Percentiles rank a stretch among this genome's conserved stretches.
Evolutionary conservation across 2,329 filamentous ascomycete species (phyloP).

Genomic region (Alternaria panax): DNA sequence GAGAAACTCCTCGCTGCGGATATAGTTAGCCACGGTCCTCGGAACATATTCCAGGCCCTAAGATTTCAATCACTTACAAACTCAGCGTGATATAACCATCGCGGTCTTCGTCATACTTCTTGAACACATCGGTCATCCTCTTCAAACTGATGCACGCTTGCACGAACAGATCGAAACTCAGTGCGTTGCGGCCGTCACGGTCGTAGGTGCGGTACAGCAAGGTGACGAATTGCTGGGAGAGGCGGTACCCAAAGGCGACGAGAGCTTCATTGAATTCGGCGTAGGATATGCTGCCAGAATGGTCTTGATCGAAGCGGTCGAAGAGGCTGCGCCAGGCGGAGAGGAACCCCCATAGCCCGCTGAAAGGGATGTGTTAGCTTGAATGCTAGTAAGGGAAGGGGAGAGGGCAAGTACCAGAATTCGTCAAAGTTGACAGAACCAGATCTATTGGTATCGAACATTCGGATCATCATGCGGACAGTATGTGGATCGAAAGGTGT

Average conservation of each 20-base stretch:
- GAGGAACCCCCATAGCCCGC: slow-evolving; percentile 91
- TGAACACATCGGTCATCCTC: slow-evolving; percentile 99
- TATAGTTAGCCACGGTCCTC: slow-evolving; percentile 12
- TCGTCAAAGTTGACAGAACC: slow-evolving; percentile 94
- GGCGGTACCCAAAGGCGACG: slow-evolving; percentile 88
- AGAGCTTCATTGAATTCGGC: slow-evolving; percentile 90
- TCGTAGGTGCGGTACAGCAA: slow-evolving; percentile 90
- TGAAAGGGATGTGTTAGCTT: slow-evolving; percentile 27
- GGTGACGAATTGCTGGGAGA: slow-evolving; percentile 83
- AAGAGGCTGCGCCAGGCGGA: slow-evolving; percentile 94
- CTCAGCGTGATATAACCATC: slow-evolving; percentile 78
- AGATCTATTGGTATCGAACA: slow-evolving; percentile 94
- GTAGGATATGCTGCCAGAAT: slow-evolving; percentile 83
- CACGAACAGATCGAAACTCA: slow-evolving; percentile 88
- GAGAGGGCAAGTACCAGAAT: slow-evolving; percentile 68
- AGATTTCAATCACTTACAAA: slow-evolving; percentile 55
- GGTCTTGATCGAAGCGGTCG: slow-evolving; percentile 91
- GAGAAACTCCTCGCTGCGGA: slow-evolving; percentile 58
- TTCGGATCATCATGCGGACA: slow-evolving; percentile 98
- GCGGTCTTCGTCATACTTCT: slow-evolving; percentile 96
- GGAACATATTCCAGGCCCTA: neutral
- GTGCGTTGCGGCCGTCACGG: slow-evolving; percentile 56
- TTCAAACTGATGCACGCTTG: slow-evolving; percentile 97
- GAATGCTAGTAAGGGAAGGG: neutral
- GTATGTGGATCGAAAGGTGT: slow-evolving; percentile 92